A percentile compares a stretch with the other conserved stretches of the same genome.
phyloP scores from a whole-genome alignment of 2,329 filamentous ascomycete genomes.

The Fusarium nygamai region DNA sequence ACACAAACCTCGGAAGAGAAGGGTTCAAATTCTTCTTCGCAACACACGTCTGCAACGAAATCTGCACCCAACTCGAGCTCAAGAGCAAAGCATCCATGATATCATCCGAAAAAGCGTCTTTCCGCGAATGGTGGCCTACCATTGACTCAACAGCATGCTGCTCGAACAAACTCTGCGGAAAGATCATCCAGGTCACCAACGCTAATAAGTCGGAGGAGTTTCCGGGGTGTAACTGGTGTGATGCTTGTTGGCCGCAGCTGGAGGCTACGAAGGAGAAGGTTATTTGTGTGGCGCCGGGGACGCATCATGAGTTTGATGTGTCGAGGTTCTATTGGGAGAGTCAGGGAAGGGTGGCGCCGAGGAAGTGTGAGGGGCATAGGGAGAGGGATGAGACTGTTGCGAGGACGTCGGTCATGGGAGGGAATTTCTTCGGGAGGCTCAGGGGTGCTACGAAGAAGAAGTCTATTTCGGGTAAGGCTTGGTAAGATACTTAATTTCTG shows the following conservation, averaged over 20 bases:
- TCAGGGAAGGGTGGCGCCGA: slow-evolving; percentile 42
- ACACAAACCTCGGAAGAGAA: slow-evolving; percentile 47
- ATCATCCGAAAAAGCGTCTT: slow-evolving; percentile 32
- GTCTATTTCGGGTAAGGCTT: slow-evolving; percentile 17
- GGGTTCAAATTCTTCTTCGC: slow-evolving; percentile 54
- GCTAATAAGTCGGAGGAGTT: slow-evolving; percentile 36
- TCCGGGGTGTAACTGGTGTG: slow-evolving; percentile 46
- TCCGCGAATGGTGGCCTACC: slow-evolving; percentile 47
- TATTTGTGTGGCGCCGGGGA: slow-evolving; percentile 38
- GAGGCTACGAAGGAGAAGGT: slow-evolving; percentile 28
- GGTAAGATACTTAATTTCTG: too few relatives aligned
- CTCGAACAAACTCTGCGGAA: slow-evolving; percentile 53
- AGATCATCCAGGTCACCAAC: slow-evolving; percentile 43
- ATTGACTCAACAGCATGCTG: slow-evolving; percentile 48
- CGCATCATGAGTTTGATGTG: slow-evolving; percentile 46
- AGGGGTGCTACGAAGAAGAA: slow-evolving; percentile 22
- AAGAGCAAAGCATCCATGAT: slow-evolving; percentile 40
- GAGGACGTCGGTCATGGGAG: slow-evolving; percentile 7
- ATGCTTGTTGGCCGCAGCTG: slow-evolving; percentile 48
- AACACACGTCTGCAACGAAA: slow-evolving; percentile 47
- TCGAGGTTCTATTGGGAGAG: slow-evolving; percentile 51
- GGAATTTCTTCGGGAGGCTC: slow-evolving; percentile 16
- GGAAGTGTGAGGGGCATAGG: slow-evolving; percentile 33
- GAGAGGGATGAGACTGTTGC: slow-evolving; percentile 8
- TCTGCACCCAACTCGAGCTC: slow-evolving; percentile 46